Base-by-base conservation (phyloP, 2,329 filamentous ascomycete genomes). In the Neurospora sp. region DNA sequence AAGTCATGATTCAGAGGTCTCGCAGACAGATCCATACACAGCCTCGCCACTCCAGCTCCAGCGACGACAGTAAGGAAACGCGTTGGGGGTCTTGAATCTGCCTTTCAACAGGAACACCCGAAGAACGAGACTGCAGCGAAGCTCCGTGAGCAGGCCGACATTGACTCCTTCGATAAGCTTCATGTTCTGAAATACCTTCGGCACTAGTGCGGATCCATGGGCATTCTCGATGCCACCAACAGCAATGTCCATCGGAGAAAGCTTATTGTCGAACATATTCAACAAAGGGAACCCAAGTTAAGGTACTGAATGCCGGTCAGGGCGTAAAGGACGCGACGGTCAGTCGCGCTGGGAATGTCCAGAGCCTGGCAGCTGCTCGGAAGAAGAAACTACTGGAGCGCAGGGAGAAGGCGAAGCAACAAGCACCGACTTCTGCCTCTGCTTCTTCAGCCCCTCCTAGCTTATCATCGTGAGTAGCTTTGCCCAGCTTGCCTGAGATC, bases 151-250 rank as follows among this genome's bases (percentile, higher is more conserved):
- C 92, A 97, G 80, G 92, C 97, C 43, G 96, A 96, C 4, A 87
- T 97, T 79, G 92, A 95, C 68, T 98, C 96, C 0, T 82, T 98
- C 68, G 93, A 99, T 76, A 95, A 99, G 78, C 84, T 33, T 33
- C 28, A 33, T 33, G 28, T 98, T 10, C 82, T 99, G 66, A 91
- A 97, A 75, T 99, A 97, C 79, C 89, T 99, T 10, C 84, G 98
- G 39, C 84, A 89, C 33, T 85, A 90, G 68, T 92, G 91, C 38
- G 96, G 96, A 66, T 92, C 93, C 38, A 93, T 98, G 10, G 96
- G 96, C 42, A 98, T 99, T 73, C 87, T 99, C 11, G 96, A 98
- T 80, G 96, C 96, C 8, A 98, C 96, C 9, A 99, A 99, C 82
- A 97, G 94, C 82, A 98, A 95, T 0, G 86, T 97, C 68, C 87